Conservation (phyloP, 306 rosid genomes). For the Trifolium fragiferum region DNA sequence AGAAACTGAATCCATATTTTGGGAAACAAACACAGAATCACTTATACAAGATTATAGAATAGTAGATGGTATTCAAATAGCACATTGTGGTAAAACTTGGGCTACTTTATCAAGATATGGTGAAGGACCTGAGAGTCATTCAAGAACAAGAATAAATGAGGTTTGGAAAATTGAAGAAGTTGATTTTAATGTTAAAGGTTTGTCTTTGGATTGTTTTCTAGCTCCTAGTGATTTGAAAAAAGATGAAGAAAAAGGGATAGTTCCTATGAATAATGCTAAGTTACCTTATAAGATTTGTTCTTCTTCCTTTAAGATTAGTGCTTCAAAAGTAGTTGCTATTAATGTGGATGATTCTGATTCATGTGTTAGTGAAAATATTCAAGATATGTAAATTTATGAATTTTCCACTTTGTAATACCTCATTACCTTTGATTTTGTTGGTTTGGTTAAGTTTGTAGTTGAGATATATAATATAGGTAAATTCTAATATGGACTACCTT, state of each 20-base stretch:
- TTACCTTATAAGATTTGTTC: conserved; percentile 60
- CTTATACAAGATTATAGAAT: conserved; percentile 64
- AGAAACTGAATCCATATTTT: conserved; percentile 47
- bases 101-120: conserved; percentile 76
- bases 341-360: conserved; percentile 58
- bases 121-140: conserved; percentile 59
- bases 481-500: too few species aligned
- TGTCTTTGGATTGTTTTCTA: conserved; percentile 78
- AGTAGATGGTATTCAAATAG: conserved; percentile 76
- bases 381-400: conserved; percentile 42
- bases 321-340: conserved; percentile 74
- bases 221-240: conserved; percentile 81
- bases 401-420: conserved; percentile 33
- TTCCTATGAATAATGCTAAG: conserved; percentile 19
- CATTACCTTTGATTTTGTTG: conserved; percentile 14
- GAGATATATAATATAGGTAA: not conserved
- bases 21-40: conserved; percentile 92
- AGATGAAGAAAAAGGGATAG: conserved; percentile 54
- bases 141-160: conserved; percentile 81
- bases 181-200: conserved; percentile 85
- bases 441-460: conserved; percentile 27
- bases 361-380: conserved; percentile 41
- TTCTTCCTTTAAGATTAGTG: conserved; percentile 57
- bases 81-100: conserved; percentile 71
- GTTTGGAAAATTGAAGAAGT: conserved; percentile 88